Evolutionary conservation across 1,284 basidiomycete genomes (phyloP), one percentile per base, ranked within the genome.

Genomic region (Jaminaea rosea): DNA sequence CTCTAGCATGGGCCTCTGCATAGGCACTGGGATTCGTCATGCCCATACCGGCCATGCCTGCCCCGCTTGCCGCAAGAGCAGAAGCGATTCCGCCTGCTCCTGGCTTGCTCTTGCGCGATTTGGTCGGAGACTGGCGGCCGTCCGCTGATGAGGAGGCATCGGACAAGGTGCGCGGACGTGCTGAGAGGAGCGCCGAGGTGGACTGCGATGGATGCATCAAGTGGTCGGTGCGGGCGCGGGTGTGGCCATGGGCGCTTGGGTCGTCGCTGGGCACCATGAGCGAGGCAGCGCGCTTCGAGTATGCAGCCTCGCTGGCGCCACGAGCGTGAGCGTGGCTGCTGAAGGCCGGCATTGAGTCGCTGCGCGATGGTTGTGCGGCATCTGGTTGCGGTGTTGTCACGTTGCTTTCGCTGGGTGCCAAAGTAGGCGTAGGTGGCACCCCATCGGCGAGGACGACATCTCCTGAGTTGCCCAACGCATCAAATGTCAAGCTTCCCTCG

Each of bases 401-500:
- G n/a, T n/a, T n/a, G n/a, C n/a, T n/a, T n/a, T n/a, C n/a, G n/a
- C n/a, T n/a, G n/a, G n/a, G n/a, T n/a, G n/a, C n/a, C n/a, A n/a
- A n/a, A n/a, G n/a, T 42, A 29, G 4, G n/a, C 24, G 24, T 26
- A n/a, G 46, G 24, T 36, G 46, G 19, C 17, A 42, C 47, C 15
- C 41, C 53, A 15, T 55, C 53, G 23, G 52, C 53, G 13, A 26
- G 29, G 15, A 54, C 54, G 3, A 54, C 31, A 13, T 53, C 52
- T 42, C 45, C 19, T 13, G 48, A 21, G 19, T 32, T 27, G 15
- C 13, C 44, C 28, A 58, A 51, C 4, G 46, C 26, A 17, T 67
- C 66, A 21, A 67, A 59, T 9, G 63, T 62, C 17, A 68, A 58
- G 29, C 55, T 59, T 29, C 66, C 66, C 4, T 60, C 62, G 13